Base-by-base conservation (phyloP, 2,329 filamentous ascomycete species). In the Emydomyces testavorans region DNA sequence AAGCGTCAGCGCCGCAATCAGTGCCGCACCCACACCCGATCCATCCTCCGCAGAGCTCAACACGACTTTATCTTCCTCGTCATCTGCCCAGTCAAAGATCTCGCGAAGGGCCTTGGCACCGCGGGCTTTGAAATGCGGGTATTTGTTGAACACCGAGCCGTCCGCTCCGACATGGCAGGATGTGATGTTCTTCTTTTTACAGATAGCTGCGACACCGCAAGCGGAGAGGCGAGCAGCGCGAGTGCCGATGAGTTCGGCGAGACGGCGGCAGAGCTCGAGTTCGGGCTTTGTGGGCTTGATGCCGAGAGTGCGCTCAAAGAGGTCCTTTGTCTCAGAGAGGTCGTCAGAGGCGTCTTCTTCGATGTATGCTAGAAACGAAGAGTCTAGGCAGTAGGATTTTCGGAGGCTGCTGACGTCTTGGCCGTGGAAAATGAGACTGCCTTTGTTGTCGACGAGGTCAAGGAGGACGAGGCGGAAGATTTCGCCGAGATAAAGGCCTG, bases 61-160 rank as follows among this genome's bases (percentile, higher is more conserved):
- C 70, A 89, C 82, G 47, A 98, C 77, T 6, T 88, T 89, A 60
- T 96, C 88, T 64, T 88, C 83, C 65, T 81, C 82, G 70, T 85
- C 85, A 48, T 76, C 79, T 2, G 84, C 79, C 89, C 90, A 96
- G 72, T 94, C 90, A 31, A 98, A 79, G 56, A 98, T 95, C 73
- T 98, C 92, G 48, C 86, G 81, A 46, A 98, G 77, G 23, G 92
- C 92, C 65, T 82, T 76, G 11, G 92, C 90, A 48, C 90, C 89
- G 47, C 92, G 83, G 50, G 81, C 79, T 75, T 95, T 95, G 78
- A 98, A 98, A 70, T 94, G 85, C 10, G 92, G 92, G 71, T 98
- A 98, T 67, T 96, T 96, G 76, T 94, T 95, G 74, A 98, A 98
- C 47, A 98, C 90, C 15, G 86, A 94, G 31, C 92, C 92, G 63